Base-by-base conservation (phyloP, 352 stramenopile species). In the Saprolegnia diclina region DNA sequence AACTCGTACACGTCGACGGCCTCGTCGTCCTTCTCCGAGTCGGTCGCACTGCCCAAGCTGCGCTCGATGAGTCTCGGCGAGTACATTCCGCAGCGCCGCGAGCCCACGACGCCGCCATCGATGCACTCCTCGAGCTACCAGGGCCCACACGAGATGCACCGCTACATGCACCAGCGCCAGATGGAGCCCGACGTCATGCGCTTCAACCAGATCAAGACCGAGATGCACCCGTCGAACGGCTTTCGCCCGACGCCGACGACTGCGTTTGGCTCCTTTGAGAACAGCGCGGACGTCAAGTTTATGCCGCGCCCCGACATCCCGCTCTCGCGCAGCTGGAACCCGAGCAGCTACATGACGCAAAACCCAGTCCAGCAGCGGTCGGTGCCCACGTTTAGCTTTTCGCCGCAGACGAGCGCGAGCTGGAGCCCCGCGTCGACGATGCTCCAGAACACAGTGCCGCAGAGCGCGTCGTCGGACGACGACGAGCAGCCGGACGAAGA, bases 31-130 rank as follows among this genome's bases (percentile, higher is more conserved):
- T 53, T 44, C 13, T 22, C 40, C 22, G 45, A 26, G 18, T 35
- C 62, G 7, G 14, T 61, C 13, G 46, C 62, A 16, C 37, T 67
- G 9, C 62, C 62, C 3, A 67, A 67, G 50, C 50, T 67, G 4
- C 40, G 62, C n/a, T 67, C 62, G 18, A 67, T 67, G 62, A 67
- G 62, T 67, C 32, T 67, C 14, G 62, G 62, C 10, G 62, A 67
- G 10, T 67, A 67, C 62, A 67, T 67, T 18, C 62, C 62, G 29
- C 42, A 4, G 16, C 19, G 26, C 9, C 56, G 56, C 35, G 56
- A 10, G 22, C 21, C 18, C 35, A 44, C 22, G 62, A 59, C 40
- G 50, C 18, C 32, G 26, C 57, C 29, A 16, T n/a, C 40, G 3
- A 40, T 59, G 24, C 52, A 59, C 35, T 2, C 52, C 24, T 59